These are phyloP conservation scores for Cryptosporidium ubiquitum DNA, from an alignment of 169 alveolate genomes.

Conservation along the genomic window DNA sequence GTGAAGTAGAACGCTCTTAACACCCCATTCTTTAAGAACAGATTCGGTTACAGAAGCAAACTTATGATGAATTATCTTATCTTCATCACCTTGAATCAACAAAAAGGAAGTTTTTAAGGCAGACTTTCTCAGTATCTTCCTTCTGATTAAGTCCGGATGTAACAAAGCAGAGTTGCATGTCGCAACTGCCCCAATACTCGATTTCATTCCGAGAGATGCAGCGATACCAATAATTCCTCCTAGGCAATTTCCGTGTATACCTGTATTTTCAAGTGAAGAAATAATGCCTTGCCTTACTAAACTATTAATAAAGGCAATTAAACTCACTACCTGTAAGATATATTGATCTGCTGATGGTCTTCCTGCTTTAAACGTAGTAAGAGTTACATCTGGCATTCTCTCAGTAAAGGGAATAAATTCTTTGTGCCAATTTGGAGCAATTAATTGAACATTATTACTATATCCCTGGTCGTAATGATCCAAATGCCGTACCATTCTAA, in stretches of 20 bases:
- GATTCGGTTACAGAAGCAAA: slow-evolving; percentile 43
- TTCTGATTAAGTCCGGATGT: slow-evolving; percentile 58
- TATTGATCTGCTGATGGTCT: slow-evolving; percentile 37
- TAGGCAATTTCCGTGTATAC: slow-evolving; percentile 62
- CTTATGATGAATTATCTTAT: slow-evolving; percentile 21
- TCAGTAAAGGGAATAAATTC: slow-evolving; percentile 36
- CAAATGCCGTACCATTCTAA: slow-evolving; percentile 46
- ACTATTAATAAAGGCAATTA: slow-evolving; percentile 64
- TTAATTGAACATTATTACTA: slow-evolving; percentile 64
- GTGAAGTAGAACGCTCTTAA: slow-evolving; percentile 27
- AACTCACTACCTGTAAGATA: slow-evolving; percentile 12
- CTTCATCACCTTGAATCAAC: slow-evolving; percentile 52
- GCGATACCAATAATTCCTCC: slow-evolving; percentile 72
- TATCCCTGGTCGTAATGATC: slow-evolving; percentile 55
- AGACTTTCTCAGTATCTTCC: slow-evolving; percentile 46
- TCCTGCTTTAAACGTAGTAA: slow-evolving; percentile 47
- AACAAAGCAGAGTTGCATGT: slow-evolving; percentile 54
- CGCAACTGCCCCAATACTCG: slow-evolving; percentile 56
- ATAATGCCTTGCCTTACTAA: slow-evolving; percentile 49
- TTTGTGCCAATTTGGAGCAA: slow-evolving; percentile 64
- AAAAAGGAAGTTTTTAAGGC: slow-evolving; percentile 30
- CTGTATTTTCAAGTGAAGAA: slow-evolving; percentile 48
- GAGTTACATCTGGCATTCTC: slow-evolving; percentile 13
- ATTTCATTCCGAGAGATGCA: slow-evolving; percentile 60
- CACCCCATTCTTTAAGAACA: slow-evolving; percentile 54